Conservation (phyloP, 2,329 filamentous ascomycete species). For the Fusarium nanum region DNA sequence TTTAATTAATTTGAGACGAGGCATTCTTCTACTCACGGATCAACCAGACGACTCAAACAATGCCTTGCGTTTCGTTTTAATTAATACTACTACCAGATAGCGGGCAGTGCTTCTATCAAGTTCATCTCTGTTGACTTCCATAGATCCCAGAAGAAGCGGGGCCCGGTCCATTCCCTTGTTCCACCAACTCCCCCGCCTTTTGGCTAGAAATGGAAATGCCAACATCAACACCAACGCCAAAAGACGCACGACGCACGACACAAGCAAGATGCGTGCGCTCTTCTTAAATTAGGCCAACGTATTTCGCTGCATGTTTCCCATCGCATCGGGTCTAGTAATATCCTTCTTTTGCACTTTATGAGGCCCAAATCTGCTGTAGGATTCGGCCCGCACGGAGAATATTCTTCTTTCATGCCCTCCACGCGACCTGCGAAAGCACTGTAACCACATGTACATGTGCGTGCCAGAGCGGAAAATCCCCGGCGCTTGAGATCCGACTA, state of each 20-base stretch:
- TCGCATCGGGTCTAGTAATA: background rate
- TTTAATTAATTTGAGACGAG: constrained; percentile 24
- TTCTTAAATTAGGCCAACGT: constrained; percentile 22
- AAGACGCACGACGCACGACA: background rate
- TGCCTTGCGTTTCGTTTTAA: constrained; percentile 15
- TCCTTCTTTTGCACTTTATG: background rate
- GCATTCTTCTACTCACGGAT: constrained; percentile 21
- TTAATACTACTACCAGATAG: background rate
- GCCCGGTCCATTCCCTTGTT: background rate
- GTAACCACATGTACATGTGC: constrained; percentile 22
- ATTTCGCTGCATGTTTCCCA: background rate
- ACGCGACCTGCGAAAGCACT: constrained; percentile 17
- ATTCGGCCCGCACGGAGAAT: constrained; percentile 36
- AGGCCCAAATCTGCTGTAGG: constrained; percentile 8
- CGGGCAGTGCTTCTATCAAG: background rate
- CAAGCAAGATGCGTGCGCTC: constrained; percentile 1
- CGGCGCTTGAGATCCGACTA: constrained; percentile 35
- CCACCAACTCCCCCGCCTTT: background rate
- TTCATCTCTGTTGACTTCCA: background rate
- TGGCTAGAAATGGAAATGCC: background rate
- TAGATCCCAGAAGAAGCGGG: background rate
- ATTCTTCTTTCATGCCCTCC: constrained; percentile 20
- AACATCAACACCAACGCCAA: background rate
- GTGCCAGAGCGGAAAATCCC: constrained; percentile 14
- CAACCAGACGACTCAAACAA: background rate